phyloP scores from a whole-genome alignment of 2,329 filamentous ascomycete genomes.

The Hypoxylon sp. region DNA sequence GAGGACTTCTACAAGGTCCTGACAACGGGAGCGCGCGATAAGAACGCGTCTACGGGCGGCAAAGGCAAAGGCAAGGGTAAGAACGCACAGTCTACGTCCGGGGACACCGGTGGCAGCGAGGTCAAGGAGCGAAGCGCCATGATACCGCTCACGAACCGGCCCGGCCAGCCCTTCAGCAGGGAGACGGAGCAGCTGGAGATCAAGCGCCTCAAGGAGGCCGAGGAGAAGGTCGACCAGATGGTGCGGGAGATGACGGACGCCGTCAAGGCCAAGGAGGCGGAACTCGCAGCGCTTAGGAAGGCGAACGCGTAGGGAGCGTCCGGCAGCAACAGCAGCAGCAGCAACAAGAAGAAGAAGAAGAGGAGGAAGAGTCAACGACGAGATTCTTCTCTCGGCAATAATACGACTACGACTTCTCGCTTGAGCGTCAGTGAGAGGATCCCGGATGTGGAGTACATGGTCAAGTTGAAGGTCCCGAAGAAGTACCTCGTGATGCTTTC shows the following conservation, averaged over 20 bases:
- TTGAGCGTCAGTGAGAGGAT: neutral
- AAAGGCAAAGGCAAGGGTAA: conserved; percentile 71
- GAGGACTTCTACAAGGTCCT: conserved; percentile 91
- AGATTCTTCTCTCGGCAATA: neutral
- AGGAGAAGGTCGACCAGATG: conserved; percentile 74
- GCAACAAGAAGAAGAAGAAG: neutral
- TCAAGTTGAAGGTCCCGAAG: conserved; percentile 17
- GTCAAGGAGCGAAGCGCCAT: conserved; percentile 76
- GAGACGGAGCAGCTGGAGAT: conserved; percentile 77
- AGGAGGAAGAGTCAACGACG: neutral
- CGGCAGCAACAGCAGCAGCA: neutral
- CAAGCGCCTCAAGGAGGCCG: conserved; percentile 73
- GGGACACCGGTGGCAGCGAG: conserved; percentile 55
- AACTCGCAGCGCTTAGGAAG: conserved; percentile 72
- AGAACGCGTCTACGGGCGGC: conserved; percentile 61
- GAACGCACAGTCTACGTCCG: conserved; percentile 41
- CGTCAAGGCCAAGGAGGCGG: conserved; percentile 75
- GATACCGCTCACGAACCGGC: conserved; percentile 77
- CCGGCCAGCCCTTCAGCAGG: conserved; percentile 79
- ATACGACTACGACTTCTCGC: neutral
- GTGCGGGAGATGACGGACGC: conserved; percentile 70
- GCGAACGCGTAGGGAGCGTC: conserved; percentile 55
- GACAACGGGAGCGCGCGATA: conserved; percentile 77
- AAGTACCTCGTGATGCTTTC: neutral
- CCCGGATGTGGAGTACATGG: neutral